Evolutionary conservation across 768 basidiomycete genomes (phyloP).

Genomic region (Mycena galericulata): DNA sequence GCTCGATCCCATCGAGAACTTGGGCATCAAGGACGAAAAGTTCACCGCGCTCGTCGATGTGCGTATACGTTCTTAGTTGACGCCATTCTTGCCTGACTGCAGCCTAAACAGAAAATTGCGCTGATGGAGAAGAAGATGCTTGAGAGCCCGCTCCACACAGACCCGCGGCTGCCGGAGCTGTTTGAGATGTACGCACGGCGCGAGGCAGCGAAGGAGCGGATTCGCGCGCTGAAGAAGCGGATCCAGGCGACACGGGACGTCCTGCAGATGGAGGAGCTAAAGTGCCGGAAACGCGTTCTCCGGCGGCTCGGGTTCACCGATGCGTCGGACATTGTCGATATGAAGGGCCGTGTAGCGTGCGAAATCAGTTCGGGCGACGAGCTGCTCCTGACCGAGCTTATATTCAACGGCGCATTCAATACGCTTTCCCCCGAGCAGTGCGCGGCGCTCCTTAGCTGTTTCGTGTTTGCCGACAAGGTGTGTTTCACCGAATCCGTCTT

Average conservation of each 20-base stretch:
- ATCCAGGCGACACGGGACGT: conserved; percentile 93
- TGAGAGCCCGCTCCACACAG: conserved; percentile 81
- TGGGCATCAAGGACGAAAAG: conserved; percentile 95
- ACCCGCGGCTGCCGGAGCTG: conserved; percentile 81
- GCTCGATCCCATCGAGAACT: conserved; percentile 93
- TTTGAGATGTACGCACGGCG: conserved; percentile 87
- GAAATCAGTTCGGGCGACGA: conserved; percentile 99
- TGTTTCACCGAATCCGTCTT: neutral
- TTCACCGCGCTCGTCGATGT: conserved; percentile 91
- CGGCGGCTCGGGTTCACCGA: conserved; percentile 93
- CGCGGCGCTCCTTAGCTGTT: conserved; percentile 95
- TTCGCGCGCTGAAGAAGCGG: conserved; percentile 84
- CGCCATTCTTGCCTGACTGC: neutral
- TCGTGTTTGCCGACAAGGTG: conserved; percentile 98
- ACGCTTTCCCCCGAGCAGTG: conserved; percentile 90
- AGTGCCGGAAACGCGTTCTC: conserved; percentile 93
- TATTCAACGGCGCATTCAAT: conserved; percentile 98
- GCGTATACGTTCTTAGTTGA: conserved; percentile 23
- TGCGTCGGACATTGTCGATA: conserved; percentile 91
- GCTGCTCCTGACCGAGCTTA: conserved; percentile 93
- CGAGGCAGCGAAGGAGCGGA: conserved; percentile 72
- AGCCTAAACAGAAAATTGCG: conserved; percentile 80
- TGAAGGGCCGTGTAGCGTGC: conserved; percentile 98
- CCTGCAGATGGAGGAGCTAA: conserved; percentile 95
- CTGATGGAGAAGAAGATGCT: conserved; percentile 89